These are phyloP conservation scores for Microthlaspi erraticum DNA, from an alignment of 345 rosid genomes.

Conservation along the genomic window DNA sequence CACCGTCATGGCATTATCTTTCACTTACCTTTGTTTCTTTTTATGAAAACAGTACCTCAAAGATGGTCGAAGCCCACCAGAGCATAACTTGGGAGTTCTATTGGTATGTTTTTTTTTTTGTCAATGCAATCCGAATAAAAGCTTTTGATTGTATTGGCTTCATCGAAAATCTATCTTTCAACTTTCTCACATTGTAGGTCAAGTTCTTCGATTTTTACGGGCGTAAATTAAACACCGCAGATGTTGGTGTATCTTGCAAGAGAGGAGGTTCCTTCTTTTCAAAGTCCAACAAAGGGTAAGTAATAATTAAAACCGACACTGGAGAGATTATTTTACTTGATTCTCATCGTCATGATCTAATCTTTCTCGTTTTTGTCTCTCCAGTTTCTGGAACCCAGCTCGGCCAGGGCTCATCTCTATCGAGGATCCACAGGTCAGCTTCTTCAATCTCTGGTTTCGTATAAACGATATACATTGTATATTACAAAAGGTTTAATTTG, in stretches of 20 bases:
- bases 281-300: slow-evolving; percentile 78
- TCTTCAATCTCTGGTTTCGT: slow-evolving; percentile 20
- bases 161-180: slow-evolving; percentile 26
- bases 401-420: slow-evolving; percentile 84
- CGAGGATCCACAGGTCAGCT: slow-evolving; percentile 89
- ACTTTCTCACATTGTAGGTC: slow-evolving; percentile 56
- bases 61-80: slow-evolving; percentile 56
- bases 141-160: slow-evolving; percentile 8
- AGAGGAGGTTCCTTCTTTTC: slow-evolving; percentile 67
- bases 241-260: slow-evolving; percentile 93
- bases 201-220: slow-evolving; percentile 92
- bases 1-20: too few species aligned
- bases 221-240: slow-evolving; percentile 67
- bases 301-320: slow-evolving; percentile 9
- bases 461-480: not conserved
- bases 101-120: slow-evolving; percentile 58
- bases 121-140: not conserved
- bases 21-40: slow-evolving; percentile 23
- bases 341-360: slow-evolving; percentile 9
- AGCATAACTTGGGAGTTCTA: slow-evolving; percentile 84
- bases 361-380: slow-evolving; percentile 12
- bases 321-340: slow-evolving; percentile 9
- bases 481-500: slow-evolving; percentile 16
- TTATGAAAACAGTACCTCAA: slow-evolving; percentile 58
- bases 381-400: slow-evolving; percentile 62